Conservation (phyloP, 257 asterid species). For the Handroanthus guayacan region DNA sequence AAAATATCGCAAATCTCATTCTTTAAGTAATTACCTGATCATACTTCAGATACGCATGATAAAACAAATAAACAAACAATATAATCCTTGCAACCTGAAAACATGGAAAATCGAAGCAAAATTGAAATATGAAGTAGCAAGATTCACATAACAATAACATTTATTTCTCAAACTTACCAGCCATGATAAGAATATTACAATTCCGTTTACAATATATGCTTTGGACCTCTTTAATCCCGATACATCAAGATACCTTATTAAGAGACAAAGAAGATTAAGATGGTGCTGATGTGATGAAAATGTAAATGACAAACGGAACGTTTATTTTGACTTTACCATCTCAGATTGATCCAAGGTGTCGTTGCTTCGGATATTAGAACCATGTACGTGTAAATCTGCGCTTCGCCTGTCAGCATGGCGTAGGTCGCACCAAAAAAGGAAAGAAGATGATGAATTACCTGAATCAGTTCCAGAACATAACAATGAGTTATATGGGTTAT, state of each 20-base stretch:
- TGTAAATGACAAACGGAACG: background rate
- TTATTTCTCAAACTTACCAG: slow-evolving; percentile 50
- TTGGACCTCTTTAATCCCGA: slow-evolving; percentile 77
- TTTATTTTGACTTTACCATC: slow-evolving; percentile 62
- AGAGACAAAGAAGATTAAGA: slow-evolving; percentile 10
- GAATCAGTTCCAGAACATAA: slow-evolving; percentile 25
- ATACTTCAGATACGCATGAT: slow-evolving; percentile 49
- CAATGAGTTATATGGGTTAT: background rate
- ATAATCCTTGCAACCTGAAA: slow-evolving; percentile 80
- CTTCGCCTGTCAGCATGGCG: slow-evolving; percentile 83
- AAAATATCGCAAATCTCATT: background rate
- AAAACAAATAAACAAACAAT: slow-evolving; percentile 65
- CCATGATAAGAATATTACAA: slow-evolving; percentile 70
- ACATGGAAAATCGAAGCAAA: background rate
- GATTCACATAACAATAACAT: background rate
- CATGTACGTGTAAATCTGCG: slow-evolving; percentile 73
- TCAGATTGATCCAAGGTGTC: slow-evolving; percentile 79
- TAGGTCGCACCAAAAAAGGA: slow-evolving; percentile 62
- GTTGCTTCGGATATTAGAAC: slow-evolving; percentile 86
- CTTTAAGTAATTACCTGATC: slow-evolving; percentile 56
- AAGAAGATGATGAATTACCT: slow-evolving; percentile 88
- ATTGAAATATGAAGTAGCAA: background rate
- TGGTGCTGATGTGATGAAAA: slow-evolving; percentile 10
- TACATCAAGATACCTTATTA: slow-evolving; percentile 78
- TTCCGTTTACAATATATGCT: slow-evolving; percentile 69